These are phyloP conservation scores for Crucibulum laeve DNA, from an alignment of 768 basidiomycete species.

Conservation along the genomic window DNA sequence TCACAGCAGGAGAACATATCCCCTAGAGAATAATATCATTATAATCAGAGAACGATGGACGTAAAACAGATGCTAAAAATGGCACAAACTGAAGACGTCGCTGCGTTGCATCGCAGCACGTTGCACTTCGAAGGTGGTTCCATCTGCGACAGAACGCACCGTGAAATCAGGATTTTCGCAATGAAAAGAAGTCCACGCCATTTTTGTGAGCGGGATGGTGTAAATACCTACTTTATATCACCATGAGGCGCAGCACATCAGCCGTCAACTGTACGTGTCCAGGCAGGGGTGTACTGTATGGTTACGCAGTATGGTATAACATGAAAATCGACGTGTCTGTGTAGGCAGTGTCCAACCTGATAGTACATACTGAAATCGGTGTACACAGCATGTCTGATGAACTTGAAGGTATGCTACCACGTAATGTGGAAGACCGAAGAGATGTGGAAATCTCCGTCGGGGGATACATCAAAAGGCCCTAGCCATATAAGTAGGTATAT, in stretches of 20 bases:
- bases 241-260: conserved; percentile 15
- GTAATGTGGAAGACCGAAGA: conserved; percentile 4
- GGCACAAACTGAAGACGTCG: conserved; percentile 59
- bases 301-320: background rate
- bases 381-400: conserved; percentile 18
- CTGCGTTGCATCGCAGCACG: conserved; percentile 47
- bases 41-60: conserved; percentile 4
- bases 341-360: no score
- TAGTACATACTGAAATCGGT: background rate
- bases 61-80: conserved; percentile 4
- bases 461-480: conserved; percentile 31
- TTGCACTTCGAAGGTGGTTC: conserved; percentile 43
- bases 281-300: conserved; percentile 1
- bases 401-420: conserved; percentile 13
- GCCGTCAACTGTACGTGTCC: conserved; percentile 3
- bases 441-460: conserved; percentile 24
- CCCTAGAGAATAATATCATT: conserved; percentile 30
- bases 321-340: background rate
- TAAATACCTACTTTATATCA: conserved; percentile 4
- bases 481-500: conserved; percentile 21
- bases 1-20: conserved; percentile 69
- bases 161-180: conserved; percentile 51
- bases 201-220: conserved; percentile 3
- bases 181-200: conserved; percentile 33
- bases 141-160: conserved; percentile 52